Percentiles rank a stretch among this genome's conserved stretches.
These are phyloP conservation scores for Debaryomyces maramus DNA, from an alignment of 805 yeast species.

Conservation along the genomic window DNA sequence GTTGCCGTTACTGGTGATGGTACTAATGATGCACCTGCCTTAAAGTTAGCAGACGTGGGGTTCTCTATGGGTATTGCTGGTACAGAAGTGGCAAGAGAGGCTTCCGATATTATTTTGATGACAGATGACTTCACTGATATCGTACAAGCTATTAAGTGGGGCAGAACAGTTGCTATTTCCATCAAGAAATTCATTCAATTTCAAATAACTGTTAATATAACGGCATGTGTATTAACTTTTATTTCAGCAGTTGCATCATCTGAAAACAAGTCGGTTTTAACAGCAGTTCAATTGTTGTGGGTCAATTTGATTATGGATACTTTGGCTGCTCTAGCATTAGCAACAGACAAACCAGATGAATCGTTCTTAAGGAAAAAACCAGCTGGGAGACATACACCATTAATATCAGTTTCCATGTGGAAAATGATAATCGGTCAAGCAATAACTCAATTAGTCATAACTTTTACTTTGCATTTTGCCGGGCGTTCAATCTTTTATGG, in stretches of 20 bases:
- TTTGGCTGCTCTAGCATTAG: slow-evolving; percentile 93
- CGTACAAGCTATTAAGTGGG: slow-evolving; percentile 98
- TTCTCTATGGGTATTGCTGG: slow-evolving; percentile 99
- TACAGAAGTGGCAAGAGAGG: slow-evolving; percentile 98
- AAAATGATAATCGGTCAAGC: slow-evolving; percentile 95
- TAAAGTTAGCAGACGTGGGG: slow-evolving; percentile 95
- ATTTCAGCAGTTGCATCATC: slow-evolving; percentile 86
- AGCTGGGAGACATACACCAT: slow-evolving; percentile 72
- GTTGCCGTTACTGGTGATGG: slow-evolving; percentile 99
- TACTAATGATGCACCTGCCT: slow-evolving; percentile 97
- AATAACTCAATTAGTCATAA: slow-evolving; percentile 69
- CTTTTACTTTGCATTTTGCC: slow-evolving; percentile 79
- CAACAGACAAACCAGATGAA: slow-evolving; percentile 94
- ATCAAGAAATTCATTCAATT: slow-evolving; percentile 95
- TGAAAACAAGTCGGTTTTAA: slow-evolving; percentile 80
- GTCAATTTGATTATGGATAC: slow-evolving; percentile 98
- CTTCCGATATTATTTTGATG: slow-evolving; percentile 88
- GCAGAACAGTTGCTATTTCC: slow-evolving; percentile 92
- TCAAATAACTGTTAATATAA: slow-evolving; percentile 92
- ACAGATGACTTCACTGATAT: slow-evolving; percentile 93
- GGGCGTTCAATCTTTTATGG: slow-evolving; percentile 59
- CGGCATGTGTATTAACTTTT: slow-evolving; percentile 94
- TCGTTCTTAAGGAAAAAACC: slow-evolving; percentile 79
- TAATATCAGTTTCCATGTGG: slow-evolving; percentile 94
- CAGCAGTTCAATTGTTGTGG: slow-evolving; percentile 97